Conservation (phyloP, 2,329 filamentous ascomycete species). For the Saccharata proteae region DNA sequence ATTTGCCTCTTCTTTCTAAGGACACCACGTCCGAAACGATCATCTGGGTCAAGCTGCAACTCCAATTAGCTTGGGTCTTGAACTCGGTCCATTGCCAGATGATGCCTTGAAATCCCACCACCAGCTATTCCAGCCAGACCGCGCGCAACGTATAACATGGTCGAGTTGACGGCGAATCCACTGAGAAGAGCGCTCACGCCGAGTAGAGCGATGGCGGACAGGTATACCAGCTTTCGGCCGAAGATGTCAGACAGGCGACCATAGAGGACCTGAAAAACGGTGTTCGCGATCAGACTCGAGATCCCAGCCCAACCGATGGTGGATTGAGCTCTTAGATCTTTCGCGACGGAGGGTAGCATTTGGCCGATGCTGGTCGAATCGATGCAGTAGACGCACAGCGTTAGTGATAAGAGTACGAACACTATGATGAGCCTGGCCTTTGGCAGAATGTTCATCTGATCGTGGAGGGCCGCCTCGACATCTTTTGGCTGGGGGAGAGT, state of each 20-base stretch:
- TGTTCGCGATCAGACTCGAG: slow-evolving; percentile 43
- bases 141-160: slow-evolving; percentile 50
- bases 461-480: slow-evolving; percentile 37
- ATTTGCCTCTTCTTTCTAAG: slow-evolving; percentile 33
- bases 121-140: slow-evolving; percentile 49
- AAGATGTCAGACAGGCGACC: slow-evolving; percentile 50
- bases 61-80: slow-evolving; percentile 31
- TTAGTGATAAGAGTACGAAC: slow-evolving; percentile 40
- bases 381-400: slow-evolving; percentile 43
- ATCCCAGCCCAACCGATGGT: slow-evolving; percentile 47
- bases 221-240: slow-evolving; percentile 46
- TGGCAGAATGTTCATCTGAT: slow-evolving; percentile 47
- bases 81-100: slow-evolving; percentile 33
- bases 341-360: slow-evolving; percentile 23
- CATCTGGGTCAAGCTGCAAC: slow-evolving; percentile 32
- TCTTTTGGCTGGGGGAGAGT: too few relatives aligned
- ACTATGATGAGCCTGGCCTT: slow-evolving; percentile 38
- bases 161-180: slow-evolving; percentile 41
- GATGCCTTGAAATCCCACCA: slow-evolving; percentile 40
- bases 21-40: slow-evolving; percentile 41
- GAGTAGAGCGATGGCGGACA: slow-evolving; percentile 42
- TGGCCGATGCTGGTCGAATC: slow-evolving; percentile 46
- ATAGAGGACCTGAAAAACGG: slow-evolving; percentile 53
- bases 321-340: slow-evolving; percentile 26
- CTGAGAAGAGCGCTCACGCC: slow-evolving; percentile 47